A percentile compares a stretch with the other conserved stretches of the same genome.
Evolutionary conservation across 345 rosid genomes (phyloP).

Genomic region (Citrus trifoliata): DNA sequence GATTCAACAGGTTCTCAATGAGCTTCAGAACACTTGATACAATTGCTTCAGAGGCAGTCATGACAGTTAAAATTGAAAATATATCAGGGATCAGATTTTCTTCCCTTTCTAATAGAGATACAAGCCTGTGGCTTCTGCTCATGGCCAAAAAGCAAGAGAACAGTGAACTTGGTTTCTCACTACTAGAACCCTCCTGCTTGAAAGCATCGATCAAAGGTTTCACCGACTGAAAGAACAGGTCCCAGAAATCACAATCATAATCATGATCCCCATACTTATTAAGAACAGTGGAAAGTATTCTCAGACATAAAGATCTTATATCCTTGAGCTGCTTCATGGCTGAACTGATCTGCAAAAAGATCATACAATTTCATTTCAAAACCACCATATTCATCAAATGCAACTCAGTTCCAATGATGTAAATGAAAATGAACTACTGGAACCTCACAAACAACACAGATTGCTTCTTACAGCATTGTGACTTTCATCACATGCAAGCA

Average conservation of each 20-base stretch:
- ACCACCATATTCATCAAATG: neutral
- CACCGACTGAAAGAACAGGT: conserved; percentile 72
- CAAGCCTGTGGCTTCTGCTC: conserved; percentile 70
- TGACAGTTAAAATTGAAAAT: conserved; percentile 65
- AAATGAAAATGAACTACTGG: neutral
- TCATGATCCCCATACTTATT: conserved; percentile 77
- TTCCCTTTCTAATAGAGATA: conserved; percentile 59
- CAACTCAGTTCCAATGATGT: neutral
- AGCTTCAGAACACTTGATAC: conserved; percentile 64
- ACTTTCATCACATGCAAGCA: neutral
- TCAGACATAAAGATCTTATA: conserved; percentile 77
- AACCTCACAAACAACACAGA: neutral
- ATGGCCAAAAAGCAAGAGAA: conserved; percentile 91
- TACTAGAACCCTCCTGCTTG: conserved; percentile 91
- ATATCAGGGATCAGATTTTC: conserved; percentile 71
- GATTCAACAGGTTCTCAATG: conserved; percentile 71
- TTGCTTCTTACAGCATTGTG: neutral
- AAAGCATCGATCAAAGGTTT: conserved; percentile 68
- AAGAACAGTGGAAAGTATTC: conserved; percentile 62
- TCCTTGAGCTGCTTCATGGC: conserved; percentile 63
- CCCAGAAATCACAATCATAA: conserved; percentile 77
- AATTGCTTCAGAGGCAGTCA: conserved; percentile 81
- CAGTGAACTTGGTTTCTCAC: conserved; percentile 88
- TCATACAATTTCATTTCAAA: conserved; percentile 13
- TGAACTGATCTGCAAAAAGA: conserved; percentile 47